Evolutionary conservation across 306 rosid species (phyloP), one percentile per base, ranked within the genome.

Genomic region (Vigna hirtella): DNA sequence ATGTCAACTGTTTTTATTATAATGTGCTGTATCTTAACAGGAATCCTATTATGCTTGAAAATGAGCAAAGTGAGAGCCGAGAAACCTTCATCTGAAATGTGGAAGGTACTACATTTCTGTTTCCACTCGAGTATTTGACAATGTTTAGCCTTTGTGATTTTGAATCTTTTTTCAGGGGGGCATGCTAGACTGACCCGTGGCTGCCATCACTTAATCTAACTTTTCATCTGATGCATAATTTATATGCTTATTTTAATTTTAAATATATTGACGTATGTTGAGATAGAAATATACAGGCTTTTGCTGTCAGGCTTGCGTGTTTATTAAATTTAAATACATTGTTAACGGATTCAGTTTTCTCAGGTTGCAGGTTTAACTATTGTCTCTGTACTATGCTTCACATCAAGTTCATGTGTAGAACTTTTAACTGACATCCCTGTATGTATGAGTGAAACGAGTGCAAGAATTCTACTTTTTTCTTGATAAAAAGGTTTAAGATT

Each of bases 321-420:
- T n/a, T 34, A 61, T 64, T 30, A 48, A 57, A 38, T 43, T 49
- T 58, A 51, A 12, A 42, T 69, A 48, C 51, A 62, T 65, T 24
- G 28, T 72, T 80, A 63, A 81, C 49, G 50, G 36, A 64, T 63
- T 78, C 67, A 7, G 57, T 85, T 74, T 65, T 72, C 66, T 56
- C 93, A 95, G 99, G 96, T 95, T 89, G 97, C 97, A 70, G 91
- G 96, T 85, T 81, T 95, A 84, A 89, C 99, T 69, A 82, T 83
- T 28, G 87, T 89, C 83, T 93, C 96, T 67, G 90, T 95, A 32
- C 38, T 93, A 43, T 95, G 97, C 85, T 91, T 95, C 90, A 70
- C 94, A 70, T 88, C 96, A 26, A 88, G 93, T 76, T 88, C 99
- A 78, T 72, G 87, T 36, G 90, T 91, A 66, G 98, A 92, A 73